Evolutionary conservation across 2,329 filamentous ascomycete genomes (phyloP), one percentile per base, ranked within the genome.

Genomic region (Penicillium palitans): DNA sequence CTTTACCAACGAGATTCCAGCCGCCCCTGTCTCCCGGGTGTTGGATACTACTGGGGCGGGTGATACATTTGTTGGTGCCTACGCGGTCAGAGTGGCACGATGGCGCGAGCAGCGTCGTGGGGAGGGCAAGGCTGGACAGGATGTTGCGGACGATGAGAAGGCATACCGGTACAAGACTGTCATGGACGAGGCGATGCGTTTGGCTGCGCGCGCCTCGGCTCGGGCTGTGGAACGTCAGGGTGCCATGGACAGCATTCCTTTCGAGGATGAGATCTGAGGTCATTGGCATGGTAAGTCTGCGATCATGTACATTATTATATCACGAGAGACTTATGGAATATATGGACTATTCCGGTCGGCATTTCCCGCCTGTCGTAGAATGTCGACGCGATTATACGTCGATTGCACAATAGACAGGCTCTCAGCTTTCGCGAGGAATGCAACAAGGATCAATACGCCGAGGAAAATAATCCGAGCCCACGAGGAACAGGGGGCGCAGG

Each of bases 11-110:
- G 66, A 74, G 57, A 75, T 92, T 2, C 78, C 80, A 5, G 91
- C 90, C 0, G 81, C 84, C 61, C 88, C 89, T 74, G 88, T 91
- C 19, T 77, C 73, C 4, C 77, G 83, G 57, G 93, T 98, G 2
- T 86, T 97, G 5, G 93, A 98, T 74, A 98, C 93, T 1, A 98
- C 93, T 8, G 93, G 90, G 2, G 95, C 95, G 6, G 93, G 93
- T 0, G 93, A 98, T 74, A 97, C 93, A 0, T 97, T 97, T 77
- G 90, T 96, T 6, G 93, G 95, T 2, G 89, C 86, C 24, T 96
- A 96, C 73, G 90, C 91, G 3, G 84, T 95, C 27, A 84, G 87
- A 57, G 83, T 89, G 31, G 90, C 90, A 40, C 81, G 78, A 59
- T 73, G 76, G 59, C 75, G 74, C 27, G 72, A 78, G 13, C 70